phyloP scores from a whole-genome alignment of 1,139 yeast species.

The Sugiyamaella pinicola region DNA sequence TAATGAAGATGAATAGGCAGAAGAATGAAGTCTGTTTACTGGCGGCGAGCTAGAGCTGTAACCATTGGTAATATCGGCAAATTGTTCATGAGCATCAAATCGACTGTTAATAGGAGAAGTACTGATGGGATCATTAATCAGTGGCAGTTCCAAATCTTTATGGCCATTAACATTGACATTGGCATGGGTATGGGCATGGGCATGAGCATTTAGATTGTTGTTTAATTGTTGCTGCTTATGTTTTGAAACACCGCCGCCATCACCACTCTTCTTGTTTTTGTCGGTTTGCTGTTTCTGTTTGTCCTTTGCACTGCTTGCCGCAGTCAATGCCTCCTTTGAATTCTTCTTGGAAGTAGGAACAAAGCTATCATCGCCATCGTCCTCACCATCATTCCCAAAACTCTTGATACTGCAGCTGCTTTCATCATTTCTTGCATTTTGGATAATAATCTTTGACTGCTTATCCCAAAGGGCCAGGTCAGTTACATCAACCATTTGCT shows the following conservation, averaged over 20 bases:
- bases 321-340: too few species aligned
- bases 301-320: too few species aligned
- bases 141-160: not conserved
- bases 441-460: conserved; percentile 6
- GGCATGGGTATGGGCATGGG: too few species aligned
- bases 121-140: not conserved
- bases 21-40: not conserved
- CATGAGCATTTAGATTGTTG: not conserved
- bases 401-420: not conserved
- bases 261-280: too few species aligned
- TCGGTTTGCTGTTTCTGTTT: too few species aligned
- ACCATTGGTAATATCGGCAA: conserved; percentile 6
- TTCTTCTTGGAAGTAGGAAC: too few species aligned
- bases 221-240: too few species aligned
- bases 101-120: not conserved
- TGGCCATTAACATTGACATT: not conserved
- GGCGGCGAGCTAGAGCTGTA: not conserved
- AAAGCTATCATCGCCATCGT: not conserved
- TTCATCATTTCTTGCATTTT: not conserved
- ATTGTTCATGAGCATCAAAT: conserved; percentile 12
- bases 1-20: conserved; percentile 1
- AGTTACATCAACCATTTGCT: conserved; percentile 8
- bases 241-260: too few species aligned
- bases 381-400: not conserved
- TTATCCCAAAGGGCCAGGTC: conserved; percentile 6